phyloP scores from a whole-genome alignment of 331 rosid genomes.

The Cucumis variabilis region DNA sequence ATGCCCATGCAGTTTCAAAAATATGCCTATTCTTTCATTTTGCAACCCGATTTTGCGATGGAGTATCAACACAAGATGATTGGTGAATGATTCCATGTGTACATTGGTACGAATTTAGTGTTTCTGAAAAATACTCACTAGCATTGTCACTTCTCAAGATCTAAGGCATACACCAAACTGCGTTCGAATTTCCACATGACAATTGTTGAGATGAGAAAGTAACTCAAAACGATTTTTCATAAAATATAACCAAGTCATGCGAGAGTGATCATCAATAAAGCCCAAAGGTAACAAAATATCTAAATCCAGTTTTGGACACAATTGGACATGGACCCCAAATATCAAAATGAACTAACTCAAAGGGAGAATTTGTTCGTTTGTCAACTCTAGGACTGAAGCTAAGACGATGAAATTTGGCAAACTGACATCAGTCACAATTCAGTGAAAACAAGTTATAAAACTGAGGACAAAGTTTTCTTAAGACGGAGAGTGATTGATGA shows the following conservation, averaged over 20 bases:
- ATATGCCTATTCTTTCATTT: too few relatives aligned
- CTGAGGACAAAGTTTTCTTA: too few relatives aligned
- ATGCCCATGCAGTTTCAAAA: too few relatives aligned
- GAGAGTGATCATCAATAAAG: neutral
- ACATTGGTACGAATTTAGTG: too few relatives aligned
- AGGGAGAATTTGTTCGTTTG: neutral
- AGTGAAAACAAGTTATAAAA: neutral
- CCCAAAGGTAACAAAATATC: neutral
- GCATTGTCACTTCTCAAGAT: too few relatives aligned
- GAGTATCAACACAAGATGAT: too few relatives aligned
- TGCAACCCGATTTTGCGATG: too few relatives aligned
- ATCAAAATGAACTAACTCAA: neutral
- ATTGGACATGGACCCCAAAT: neutral
- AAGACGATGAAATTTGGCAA: neutral
- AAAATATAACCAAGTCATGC: neutral
- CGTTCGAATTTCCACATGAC: neutral
- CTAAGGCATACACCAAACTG: neutral
- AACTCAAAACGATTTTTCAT: neutral
- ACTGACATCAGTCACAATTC: neutral
- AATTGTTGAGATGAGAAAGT: neutral
- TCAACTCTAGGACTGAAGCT: neutral
- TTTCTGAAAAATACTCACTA: too few relatives aligned
- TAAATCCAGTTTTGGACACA: neutral
- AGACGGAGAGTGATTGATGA: neutral
- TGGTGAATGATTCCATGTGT: too few relatives aligned